phyloP scores from a whole-genome alignment of 2,329 filamentous ascomycete species.

The Diaporthe sp. region DNA sequence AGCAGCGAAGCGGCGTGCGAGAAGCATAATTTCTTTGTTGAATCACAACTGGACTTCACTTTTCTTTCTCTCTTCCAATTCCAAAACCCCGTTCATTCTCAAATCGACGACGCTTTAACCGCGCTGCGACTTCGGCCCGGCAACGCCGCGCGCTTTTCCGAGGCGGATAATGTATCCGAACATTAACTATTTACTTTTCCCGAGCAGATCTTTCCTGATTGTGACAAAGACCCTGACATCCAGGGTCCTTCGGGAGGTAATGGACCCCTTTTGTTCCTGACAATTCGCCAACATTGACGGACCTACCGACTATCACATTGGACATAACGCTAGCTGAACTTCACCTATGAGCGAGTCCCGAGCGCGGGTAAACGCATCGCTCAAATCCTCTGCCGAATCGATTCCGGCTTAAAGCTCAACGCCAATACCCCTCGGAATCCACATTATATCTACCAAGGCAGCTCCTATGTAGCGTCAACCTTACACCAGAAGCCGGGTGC shows the following conservation, averaged over 20 bases:
- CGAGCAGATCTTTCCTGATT: not conserved
- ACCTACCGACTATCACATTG: not conserved
- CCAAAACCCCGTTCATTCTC: too few relatives aligned
- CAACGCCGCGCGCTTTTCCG: not conserved
- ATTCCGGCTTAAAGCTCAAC: not conserved
- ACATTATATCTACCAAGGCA: not conserved
- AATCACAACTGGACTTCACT: not conserved
- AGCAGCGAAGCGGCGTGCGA: not conserved
- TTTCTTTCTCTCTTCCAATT: not conserved
- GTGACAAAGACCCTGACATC: not conserved
- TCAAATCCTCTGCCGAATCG: not conserved
- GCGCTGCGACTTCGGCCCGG: not conserved
- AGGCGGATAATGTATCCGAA: conserved; percentile 3
- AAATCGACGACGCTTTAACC: not conserved
- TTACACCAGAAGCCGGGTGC: too few relatives aligned
- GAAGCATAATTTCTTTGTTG: accelerated
- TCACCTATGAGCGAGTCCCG: not conserved
- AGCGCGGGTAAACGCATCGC: not conserved
- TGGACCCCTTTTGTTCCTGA: too few relatives aligned
- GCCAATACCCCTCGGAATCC: not conserved
- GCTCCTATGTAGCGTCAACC: too few relatives aligned
- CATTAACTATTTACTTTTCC: not conserved
- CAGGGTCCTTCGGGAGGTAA: too few relatives aligned
- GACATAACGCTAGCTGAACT: not conserved
- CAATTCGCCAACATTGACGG: not conserved